These are phyloP conservation scores for Lolium multiflorum DNA, from an alignment of 176 grass and related monocot genomes.

Conservation along the genomic window DNA sequence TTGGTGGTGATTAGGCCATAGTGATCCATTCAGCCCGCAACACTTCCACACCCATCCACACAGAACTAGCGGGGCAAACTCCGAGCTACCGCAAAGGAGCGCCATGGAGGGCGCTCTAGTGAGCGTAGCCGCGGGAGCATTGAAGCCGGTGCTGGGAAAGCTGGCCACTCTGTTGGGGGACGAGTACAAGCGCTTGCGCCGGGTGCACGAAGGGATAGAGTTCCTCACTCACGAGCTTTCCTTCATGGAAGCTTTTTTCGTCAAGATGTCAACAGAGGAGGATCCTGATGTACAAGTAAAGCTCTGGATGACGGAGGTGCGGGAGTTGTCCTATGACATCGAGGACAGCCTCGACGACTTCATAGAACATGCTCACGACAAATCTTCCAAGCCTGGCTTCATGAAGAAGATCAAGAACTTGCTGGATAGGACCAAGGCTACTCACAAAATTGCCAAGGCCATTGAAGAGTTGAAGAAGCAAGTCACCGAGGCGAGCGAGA, in stretches of 20 bases:
- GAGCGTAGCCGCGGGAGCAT: neutral
- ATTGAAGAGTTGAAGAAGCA: neutral
- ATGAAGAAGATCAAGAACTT: slow-evolving; percentile 14
- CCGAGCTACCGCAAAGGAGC: neutral
- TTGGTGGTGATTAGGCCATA: neutral
- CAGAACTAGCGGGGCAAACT: neutral
- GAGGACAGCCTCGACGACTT: neutral
- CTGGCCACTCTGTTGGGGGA: neutral
- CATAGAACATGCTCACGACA: neutral
- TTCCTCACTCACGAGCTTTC: neutral
- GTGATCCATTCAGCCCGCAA: neutral
- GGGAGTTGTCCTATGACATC: neutral
- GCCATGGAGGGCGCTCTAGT: neutral
- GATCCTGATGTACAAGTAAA: neutral
- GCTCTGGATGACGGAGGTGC: neutral
- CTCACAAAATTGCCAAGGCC: neutral
- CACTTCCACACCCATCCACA: neutral
- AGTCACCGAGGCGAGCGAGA: neutral
- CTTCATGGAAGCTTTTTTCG: neutral
- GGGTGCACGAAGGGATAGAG: neutral
- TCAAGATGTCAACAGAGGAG: neutral
- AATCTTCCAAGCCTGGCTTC: neutral
- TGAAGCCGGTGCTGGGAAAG: neutral
- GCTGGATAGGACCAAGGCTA: neutral
- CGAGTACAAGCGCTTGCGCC: neutral